Base-by-base conservation (phyloP, 202 grass and related monocot species). In the Setaria viridis region DNA sequence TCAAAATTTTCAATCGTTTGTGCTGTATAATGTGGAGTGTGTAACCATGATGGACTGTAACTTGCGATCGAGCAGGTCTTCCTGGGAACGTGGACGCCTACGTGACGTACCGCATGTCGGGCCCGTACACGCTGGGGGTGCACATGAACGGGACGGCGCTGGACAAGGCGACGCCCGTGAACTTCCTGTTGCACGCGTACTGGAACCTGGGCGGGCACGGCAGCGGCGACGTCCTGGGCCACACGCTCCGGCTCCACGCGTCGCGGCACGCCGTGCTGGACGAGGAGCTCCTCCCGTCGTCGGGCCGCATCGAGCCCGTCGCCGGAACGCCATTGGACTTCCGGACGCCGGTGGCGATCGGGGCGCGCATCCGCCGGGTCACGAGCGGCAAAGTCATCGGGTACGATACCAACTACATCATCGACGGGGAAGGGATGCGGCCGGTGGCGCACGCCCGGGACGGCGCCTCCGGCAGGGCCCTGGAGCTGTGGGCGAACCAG, bases 101-200 rank as follows among this genome's bases (percentile, higher is more conserved):
- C 78, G 95, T 95, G 35, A 98, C 95, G 17, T 98, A 98, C 84
- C 78, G 87, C 11, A 48, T 95, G 47, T 86, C 89, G 3, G 69
- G 66, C 5, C 59, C 83, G 0, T 94, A 94, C 82, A 67, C 71
- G 25, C 66, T 98, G 57, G 91, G 66, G 39, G 25, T 98, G 14
- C 73, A 76, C 78, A 89, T 89, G 86, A 83, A 87, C 66, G 89
- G 66, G 74, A 95, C 88, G 81, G 84, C 93, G 78, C 75, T 86
- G 25, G 85, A 93, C 82, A 92, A 85, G 81, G 87, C 91, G 3
- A 98, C 95, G 46, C 95, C 95, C 20, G 93, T 95, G 83, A 95
- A 89, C 89, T 56, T 98, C 10, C 85, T 91, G 57, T 93, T 89
- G 84, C 95, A 98, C 88, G 62, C 62, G 78, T 98, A 98, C 81